phyloP scores from a whole-genome alignment of 106 monocot species.

The Dioscorea zingiberensis region DNA sequence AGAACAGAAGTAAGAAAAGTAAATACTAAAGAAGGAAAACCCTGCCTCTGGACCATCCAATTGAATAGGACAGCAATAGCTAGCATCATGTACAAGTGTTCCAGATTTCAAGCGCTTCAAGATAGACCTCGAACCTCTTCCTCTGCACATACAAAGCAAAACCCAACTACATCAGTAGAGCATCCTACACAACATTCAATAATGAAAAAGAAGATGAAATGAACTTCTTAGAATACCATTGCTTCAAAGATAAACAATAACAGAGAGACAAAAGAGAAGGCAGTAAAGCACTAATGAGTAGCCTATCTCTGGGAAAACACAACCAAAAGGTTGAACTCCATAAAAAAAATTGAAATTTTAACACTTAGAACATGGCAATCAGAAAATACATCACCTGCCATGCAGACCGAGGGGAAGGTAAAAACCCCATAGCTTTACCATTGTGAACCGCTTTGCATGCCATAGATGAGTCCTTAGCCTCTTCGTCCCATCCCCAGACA shows the following conservation, averaged over 20 bases:
- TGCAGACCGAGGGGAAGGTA: conserved; percentile 78
- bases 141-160: conserved; percentile 27
- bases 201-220: too few relatives aligned
- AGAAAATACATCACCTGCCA: conserved; percentile 65
- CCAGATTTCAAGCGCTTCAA: conserved; percentile 69
- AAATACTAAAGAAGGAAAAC: conserved; percentile 7
- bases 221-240: too few relatives aligned
- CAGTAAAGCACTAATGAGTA: too few relatives aligned
- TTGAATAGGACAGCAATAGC: conserved; percentile 64
- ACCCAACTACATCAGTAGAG: too few relatives aligned
- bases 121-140: conserved; percentile 83
- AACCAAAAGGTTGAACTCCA: too few relatives aligned
- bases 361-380: neutral
- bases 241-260: neutral
- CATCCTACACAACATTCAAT: too few relatives aligned
- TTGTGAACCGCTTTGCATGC: conserved; percentile 87
- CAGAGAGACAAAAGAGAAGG: neutral
- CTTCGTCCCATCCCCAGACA: conserved; percentile 59
- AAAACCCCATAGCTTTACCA: conserved; percentile 89
- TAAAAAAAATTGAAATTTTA: too few relatives aligned
- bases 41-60: conserved; percentile 77
- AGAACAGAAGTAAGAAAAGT: too few relatives aligned
- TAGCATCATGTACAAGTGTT: conserved; percentile 76
- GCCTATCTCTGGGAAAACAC: too few relatives aligned
- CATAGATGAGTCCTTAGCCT: conserved; percentile 89